Percentiles rank a stretch among this genome's conserved stretches.
Conservation (phyloP, 164 flowering plant genomes). For the Hamamelis virginiana region DNA sequence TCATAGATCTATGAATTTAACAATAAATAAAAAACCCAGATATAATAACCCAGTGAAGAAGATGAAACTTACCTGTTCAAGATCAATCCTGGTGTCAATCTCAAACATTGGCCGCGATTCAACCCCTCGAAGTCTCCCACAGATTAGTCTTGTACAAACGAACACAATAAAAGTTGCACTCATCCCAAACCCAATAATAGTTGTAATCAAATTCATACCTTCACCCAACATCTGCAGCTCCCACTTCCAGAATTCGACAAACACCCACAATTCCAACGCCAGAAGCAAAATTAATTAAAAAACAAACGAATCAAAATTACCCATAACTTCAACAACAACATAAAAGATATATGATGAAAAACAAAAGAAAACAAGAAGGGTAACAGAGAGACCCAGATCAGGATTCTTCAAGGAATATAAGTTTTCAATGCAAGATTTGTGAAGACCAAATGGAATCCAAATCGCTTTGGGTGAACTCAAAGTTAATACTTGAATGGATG, state of each 20-base stretch:
- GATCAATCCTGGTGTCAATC: slow-evolving; percentile 52
- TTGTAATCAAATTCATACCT: slow-evolving; percentile 67
- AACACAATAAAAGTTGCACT: slow-evolving; percentile 77
- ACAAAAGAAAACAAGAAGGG: background rate
- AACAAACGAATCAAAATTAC: background rate
- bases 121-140: slow-evolving; percentile 54
- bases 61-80: slow-evolving; percentile 48
- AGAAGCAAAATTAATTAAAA: background rate
- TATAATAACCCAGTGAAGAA: background rate
- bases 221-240: slow-evolving; percentile 40
- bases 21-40: background rate
- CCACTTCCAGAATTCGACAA: background rate
- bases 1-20: background rate
- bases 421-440: slow-evolving; percentile 7
- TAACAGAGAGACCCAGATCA: slow-evolving; percentile 10
- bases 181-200: slow-evolving; percentile 81
- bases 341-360: background rate
- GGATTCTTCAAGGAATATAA: background rate
- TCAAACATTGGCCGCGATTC: slow-evolving; percentile 50
- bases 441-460: slow-evolving; percentile 29
- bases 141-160: slow-evolving; percentile 70
- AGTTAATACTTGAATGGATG: slow-evolving; percentile 22
- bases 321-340: background rate
- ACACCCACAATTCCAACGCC: slow-evolving; percentile 9
- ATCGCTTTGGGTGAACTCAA: slow-evolving; percentile 51